A percentile compares a stretch with the other conserved stretches of the same genome.
Evolutionary conservation across 768 basidiomycete genomes (phyloP).

Genomic region (Sutorius australiensis): DNA sequence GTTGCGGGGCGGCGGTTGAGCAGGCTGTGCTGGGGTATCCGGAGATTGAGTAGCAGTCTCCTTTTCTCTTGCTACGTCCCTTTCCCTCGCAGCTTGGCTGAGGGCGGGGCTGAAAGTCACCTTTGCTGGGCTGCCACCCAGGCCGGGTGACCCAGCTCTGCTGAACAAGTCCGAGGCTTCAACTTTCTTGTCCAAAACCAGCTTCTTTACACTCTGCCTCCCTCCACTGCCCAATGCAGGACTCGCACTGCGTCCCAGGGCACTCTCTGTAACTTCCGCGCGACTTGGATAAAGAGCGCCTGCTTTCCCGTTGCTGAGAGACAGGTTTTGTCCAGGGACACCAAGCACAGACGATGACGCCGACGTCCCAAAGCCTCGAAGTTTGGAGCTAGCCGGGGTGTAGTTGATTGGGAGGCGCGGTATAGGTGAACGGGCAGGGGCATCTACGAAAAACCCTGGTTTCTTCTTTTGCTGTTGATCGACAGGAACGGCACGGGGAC

Average conservation of each 20-base stretch:
- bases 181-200: slow-evolving; percentile 82
- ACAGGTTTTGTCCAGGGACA: slow-evolving; percentile 32
- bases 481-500: slow-evolving; percentile 57
- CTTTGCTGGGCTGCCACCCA: slow-evolving; percentile 36
- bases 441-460: slow-evolving; percentile 69
- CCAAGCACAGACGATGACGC: slow-evolving; percentile 37
- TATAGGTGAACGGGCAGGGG: slow-evolving; percentile 67
- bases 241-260: slow-evolving; percentile 53
- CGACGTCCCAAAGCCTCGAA: slow-evolving; percentile 62
- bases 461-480: slow-evolving; percentile 73
- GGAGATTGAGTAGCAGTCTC: slow-evolving; percentile 27
- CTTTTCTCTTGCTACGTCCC: slow-evolving; percentile 49
- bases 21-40: slow-evolving; percentile 15
- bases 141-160: slow-evolving; percentile 37
- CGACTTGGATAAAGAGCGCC: slow-evolving; percentile 53
- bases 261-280: slow-evolving; percentile 55
- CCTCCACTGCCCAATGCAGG: slow-evolving; percentile 65
- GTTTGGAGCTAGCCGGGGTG: slow-evolving; percentile 56
- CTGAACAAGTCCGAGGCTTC: slow-evolving; percentile 71
- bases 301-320: slow-evolving; percentile 53
- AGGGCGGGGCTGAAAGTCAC: slow-evolving; percentile 73
- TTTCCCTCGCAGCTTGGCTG: slow-evolving; percentile 71
- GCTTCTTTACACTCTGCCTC: slow-evolving; percentile 86
- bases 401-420: slow-evolving; percentile 65
- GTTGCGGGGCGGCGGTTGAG: slow-evolving; percentile 38